Evolutionary conservation across 2,329 filamentous ascomycete species (phyloP).

Genomic region (Ramularia endophylla): DNA sequence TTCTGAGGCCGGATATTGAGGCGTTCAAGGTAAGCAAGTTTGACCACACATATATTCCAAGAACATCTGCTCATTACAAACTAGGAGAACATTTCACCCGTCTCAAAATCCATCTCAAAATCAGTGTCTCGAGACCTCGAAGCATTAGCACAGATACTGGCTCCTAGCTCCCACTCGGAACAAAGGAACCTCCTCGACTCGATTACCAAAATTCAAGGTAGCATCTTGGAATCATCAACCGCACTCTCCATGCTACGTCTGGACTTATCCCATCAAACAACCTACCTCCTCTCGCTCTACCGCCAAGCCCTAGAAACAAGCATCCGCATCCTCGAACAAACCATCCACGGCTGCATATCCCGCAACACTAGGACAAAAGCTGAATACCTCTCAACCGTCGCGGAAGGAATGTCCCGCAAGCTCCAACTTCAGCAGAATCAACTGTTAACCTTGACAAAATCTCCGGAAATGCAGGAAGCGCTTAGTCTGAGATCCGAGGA

Average conservation of each 20-base stretch:
- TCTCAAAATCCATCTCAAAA: constrained; percentile 31
- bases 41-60: too few species aligned
- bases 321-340: constrained; percentile 43
- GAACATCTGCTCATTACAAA: background rate
- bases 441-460: constrained; percentile 21
- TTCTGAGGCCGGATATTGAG: constrained; percentile 36
- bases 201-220: constrained; percentile 14
- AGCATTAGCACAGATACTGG: constrained; percentile 31
- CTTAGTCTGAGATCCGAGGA: constrained; percentile 30
- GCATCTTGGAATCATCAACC: constrained; percentile 14
- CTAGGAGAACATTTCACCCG: constrained; percentile 31
- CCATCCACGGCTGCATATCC: constrained; percentile 40
- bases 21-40: constrained; percentile 35
- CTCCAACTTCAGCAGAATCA: constrained; percentile 27
- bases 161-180: constrained; percentile 6
- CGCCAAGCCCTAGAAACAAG: constrained; percentile 32
- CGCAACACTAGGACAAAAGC: constrained; percentile 38
- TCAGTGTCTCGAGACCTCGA: constrained; percentile 27
- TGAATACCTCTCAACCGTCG: constrained; percentile 38
- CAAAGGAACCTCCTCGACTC: constrained; percentile 9
- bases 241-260: constrained; percentile 28
- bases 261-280: constrained; percentile 30
- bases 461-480: constrained; percentile 21
- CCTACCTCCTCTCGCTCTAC: constrained; percentile 33
- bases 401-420: constrained; percentile 38